Conservation (phyloP, 2,329 filamentous ascomycete genomes). For the Pestalotiopsis sp. region DNA sequence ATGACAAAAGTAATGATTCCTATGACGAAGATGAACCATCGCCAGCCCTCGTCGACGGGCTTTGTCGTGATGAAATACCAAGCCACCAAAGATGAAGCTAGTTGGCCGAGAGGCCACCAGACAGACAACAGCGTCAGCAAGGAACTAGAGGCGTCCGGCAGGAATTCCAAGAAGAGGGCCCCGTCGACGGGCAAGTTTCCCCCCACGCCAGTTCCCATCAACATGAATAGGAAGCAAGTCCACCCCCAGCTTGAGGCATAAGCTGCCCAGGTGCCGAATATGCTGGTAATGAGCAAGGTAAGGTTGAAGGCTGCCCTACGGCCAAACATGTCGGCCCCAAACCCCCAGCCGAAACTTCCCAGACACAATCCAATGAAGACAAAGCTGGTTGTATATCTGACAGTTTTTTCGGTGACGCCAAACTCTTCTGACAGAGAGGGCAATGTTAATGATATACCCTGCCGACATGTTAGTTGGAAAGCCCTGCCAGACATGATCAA, state of each 20-base stretch:
- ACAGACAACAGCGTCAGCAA: slow-evolving; percentile 79
- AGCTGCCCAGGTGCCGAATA: slow-evolving; percentile 72
- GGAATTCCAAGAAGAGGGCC: slow-evolving; percentile 79
- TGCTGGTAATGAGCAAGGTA: slow-evolving; percentile 72
- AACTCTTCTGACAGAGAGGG: slow-evolving; percentile 77
- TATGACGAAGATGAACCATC: slow-evolving; percentile 70
- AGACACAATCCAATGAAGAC: slow-evolving; percentile 76
- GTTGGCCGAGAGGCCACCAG: slow-evolving; percentile 84
- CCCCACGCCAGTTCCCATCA: slow-evolving; percentile 67
- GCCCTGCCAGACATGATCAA: not conserved
- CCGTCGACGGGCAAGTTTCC: slow-evolving; percentile 80
- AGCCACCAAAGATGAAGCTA: slow-evolving; percentile 69
- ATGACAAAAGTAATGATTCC: slow-evolving; percentile 73
- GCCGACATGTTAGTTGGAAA: not conserved
- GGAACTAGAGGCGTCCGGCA: slow-evolving; percentile 72
- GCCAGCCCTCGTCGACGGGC: slow-evolving; percentile 72
- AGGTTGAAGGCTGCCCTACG: slow-evolving; percentile 79
- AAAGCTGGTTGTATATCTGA: slow-evolving; percentile 79
- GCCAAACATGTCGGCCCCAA: slow-evolving; percentile 76
- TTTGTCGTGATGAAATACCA: slow-evolving; percentile 76
- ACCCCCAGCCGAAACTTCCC: slow-evolving; percentile 79
- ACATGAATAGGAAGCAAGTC: slow-evolving; percentile 60
- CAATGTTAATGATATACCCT: slow-evolving; percentile 76
- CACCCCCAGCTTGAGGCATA: slow-evolving; percentile 67
- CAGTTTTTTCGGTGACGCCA: slow-evolving; percentile 64